These are phyloP conservation scores for Ceratocystis ficicola DNA, from an alignment of 2,329 filamentous ascomycete species.

Conservation along the genomic window DNA sequence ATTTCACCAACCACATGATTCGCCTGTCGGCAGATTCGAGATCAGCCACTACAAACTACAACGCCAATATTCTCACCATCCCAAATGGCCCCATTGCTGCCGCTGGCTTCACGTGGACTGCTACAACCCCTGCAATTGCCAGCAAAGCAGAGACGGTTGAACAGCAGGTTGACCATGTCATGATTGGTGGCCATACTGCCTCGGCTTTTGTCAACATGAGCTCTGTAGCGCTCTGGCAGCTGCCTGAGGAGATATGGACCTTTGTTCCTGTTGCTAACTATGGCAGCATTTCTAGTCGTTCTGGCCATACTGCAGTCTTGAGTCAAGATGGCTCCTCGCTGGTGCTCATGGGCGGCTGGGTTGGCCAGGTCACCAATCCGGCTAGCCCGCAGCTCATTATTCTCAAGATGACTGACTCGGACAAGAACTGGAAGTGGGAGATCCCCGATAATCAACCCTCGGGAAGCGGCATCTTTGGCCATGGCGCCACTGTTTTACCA, in stretches of 20 bases:
- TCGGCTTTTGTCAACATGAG: conserved; percentile 89
- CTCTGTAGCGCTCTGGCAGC: conserved; percentile 70
- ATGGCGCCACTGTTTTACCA: conserved; percentile 50
- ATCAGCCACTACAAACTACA: conserved; percentile 29
- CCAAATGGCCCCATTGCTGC: conserved; percentile 47
- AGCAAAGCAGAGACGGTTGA: conserved; percentile 53
- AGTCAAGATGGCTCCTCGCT: conserved; percentile 67
- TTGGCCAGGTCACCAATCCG: conserved; percentile 62
- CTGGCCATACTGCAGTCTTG: conserved; percentile 76
- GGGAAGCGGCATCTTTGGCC: conserved; percentile 44
- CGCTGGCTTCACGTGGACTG: conserved; percentile 76
- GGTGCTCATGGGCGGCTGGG: conserved; percentile 81
- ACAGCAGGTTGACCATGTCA: conserved; percentile 64
- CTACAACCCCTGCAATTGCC: conserved; percentile 56
- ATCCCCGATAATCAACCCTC: conserved; percentile 43
- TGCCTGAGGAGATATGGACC: conserved; percentile 78
- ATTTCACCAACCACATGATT: conserved; percentile 72
- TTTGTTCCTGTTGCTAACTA: conserved; percentile 44
- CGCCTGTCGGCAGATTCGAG: conserved; percentile 37
- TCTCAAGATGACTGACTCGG: conserved; percentile 61
- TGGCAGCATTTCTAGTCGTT: conserved; percentile 58
- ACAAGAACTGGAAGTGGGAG: conserved; percentile 62
- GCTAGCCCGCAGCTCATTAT: conserved; percentile 73
- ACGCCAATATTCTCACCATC: conserved; percentile 23
- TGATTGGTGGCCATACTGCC: conserved; percentile 76